Conservation (phyloP, 495 filamentous ascomycete genomes). For the Penicillium flavigenum region DNA sequence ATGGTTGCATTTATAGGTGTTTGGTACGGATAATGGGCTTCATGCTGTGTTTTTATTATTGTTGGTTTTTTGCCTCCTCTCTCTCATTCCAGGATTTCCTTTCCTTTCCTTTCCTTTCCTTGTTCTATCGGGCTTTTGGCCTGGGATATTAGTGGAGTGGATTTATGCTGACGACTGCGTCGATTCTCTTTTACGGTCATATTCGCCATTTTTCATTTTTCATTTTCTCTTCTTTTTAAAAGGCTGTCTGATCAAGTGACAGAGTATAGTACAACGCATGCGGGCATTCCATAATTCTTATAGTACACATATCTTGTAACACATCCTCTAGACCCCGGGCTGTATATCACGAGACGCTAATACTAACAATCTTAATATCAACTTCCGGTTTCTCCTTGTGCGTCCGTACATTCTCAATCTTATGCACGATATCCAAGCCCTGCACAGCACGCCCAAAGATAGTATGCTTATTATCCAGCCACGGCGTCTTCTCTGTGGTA, state of each 20-base stretch:
- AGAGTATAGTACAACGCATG: conserved; percentile 5
- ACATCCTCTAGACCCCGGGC: neutral
- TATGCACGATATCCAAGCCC: conserved; percentile 92
- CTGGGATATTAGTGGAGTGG: neutral
- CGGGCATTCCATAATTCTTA: conserved; percentile 7
- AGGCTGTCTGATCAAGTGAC: neutral
- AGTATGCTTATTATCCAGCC: conserved; percentile 95
- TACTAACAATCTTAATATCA: conserved; percentile 96
- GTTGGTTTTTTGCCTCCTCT: conserved; percentile 13
- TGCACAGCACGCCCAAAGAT: conserved; percentile 89
- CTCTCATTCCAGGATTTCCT: neutral
- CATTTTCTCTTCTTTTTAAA: too few species aligned
- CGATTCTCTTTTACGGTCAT: neutral
- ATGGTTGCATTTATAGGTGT: neutral
- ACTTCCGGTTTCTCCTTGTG: conserved; percentile 95
- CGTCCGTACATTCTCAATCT: conserved; percentile 90
- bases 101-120: conserved; percentile 5
- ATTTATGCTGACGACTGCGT: conserved; percentile 2
- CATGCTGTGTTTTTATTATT: conserved; percentile 10
- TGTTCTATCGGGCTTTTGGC: neutral
- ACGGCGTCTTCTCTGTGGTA: conserved; percentile 93
- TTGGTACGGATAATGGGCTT: conserved; percentile 1
- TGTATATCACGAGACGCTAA: conserved; percentile 43
- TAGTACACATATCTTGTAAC: neutral
- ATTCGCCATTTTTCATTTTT: neutral